Conservation (phyloP, 2,329 filamentous ascomycete genomes). For the Bipolaris gigantea region DNA sequence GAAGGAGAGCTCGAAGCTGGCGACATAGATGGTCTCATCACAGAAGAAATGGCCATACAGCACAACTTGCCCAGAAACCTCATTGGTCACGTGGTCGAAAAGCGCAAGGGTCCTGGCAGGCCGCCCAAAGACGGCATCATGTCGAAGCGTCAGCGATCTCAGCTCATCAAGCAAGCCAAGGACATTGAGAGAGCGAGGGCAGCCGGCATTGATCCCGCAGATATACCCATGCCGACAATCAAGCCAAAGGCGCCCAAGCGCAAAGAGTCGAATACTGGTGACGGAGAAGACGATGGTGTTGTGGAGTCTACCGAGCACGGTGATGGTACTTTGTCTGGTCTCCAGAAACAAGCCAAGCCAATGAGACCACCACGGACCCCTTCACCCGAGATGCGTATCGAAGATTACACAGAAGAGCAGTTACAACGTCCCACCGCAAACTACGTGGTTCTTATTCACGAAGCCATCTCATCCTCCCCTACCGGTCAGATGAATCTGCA, state of each 20-base stretch:
- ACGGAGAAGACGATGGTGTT: slow-evolving; percentile 40
- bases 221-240: slow-evolving; percentile 38
- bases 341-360: slow-evolving; percentile 54
- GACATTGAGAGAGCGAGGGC: slow-evolving; percentile 49
- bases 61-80: slow-evolving; percentile 44
- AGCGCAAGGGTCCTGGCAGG: slow-evolving; percentile 75
- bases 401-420: slow-evolving; percentile 72
- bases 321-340: slow-evolving; percentile 40
- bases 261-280: slow-evolving; percentile 44
- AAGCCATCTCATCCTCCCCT: slow-evolving; percentile 60
- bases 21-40: slow-evolving; percentile 40
- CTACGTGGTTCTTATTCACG: slow-evolving; percentile 66
- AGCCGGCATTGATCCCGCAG: slow-evolving; percentile 42
- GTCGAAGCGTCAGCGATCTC: slow-evolving; percentile 73
- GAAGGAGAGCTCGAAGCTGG: slow-evolving; percentile 37
- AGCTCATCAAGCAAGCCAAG: slow-evolving; percentile 62
- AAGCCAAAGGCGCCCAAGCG: slow-evolving; percentile 42
- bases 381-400: slow-evolving; percentile 63
- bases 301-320: slow-evolving; percentile 44
- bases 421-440: slow-evolving; percentile 68
- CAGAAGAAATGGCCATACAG: slow-evolving; percentile 45
- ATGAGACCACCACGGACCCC: slow-evolving; percentile 56
- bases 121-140: slow-evolving; percentile 82
- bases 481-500: slow-evolving; percentile 63
- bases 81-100: slow-evolving; percentile 54